Conservation (phyloP, 1,284 basidiomycete species). For the Rhodotorula mucilaginosa region DNA sequence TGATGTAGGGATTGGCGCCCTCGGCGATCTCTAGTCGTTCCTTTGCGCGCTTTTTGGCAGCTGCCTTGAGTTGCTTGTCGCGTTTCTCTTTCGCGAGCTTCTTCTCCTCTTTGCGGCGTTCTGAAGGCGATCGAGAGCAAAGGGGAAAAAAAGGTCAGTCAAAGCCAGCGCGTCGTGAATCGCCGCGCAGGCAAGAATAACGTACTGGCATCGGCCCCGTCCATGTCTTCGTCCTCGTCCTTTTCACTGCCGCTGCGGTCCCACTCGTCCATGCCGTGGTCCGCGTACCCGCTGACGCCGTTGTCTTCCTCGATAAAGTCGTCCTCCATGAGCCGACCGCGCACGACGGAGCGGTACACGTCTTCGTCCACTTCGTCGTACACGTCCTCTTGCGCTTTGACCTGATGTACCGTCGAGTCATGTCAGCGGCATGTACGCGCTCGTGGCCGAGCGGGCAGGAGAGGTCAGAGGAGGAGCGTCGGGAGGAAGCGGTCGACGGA, state of each 20-base stretch:
- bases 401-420: constrained; percentile 23
- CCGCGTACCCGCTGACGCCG: constrained; percentile 72
- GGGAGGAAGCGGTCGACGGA: constrained; percentile 41
- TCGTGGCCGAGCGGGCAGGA: neutral
- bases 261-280: constrained; percentile 96
- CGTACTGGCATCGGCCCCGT: neutral
- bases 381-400: constrained; percentile 66
- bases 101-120: constrained; percentile 30
- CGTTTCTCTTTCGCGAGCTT: constrained; percentile 40
- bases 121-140: neutral
- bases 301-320: constrained; percentile 92
- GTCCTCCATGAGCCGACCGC: constrained; percentile 77
- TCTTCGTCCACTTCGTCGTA: constrained; percentile 94
- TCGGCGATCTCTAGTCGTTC: constrained; percentile 53
- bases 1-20: constrained; percentile 43
- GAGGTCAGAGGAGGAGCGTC: constrained; percentile 10
- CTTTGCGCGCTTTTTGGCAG: constrained; percentile 39
- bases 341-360: constrained; percentile 82
- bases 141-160: neutral
- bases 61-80: constrained; percentile 29
- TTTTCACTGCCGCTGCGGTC: constrained; percentile 52
- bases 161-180: accelerated
- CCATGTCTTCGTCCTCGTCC: constrained; percentile 42
- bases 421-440: neutral
- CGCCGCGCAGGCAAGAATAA: too few relatives aligned